phyloP scores from a whole-genome alignment of 306 rosid genomes.

The Cicer yamashitae region DNA sequence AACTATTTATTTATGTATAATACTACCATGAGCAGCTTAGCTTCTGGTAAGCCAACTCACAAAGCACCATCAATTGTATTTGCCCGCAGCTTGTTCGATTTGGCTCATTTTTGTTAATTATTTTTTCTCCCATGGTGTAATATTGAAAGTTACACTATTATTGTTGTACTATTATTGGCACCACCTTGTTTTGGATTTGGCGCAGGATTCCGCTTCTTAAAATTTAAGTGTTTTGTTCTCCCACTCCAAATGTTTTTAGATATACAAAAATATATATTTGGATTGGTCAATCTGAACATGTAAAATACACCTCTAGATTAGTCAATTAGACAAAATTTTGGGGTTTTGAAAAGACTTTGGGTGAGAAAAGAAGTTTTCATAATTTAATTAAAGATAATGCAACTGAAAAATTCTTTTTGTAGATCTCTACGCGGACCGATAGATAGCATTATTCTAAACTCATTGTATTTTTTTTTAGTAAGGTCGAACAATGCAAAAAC shows the following conservation, averaged over 20 bases:
- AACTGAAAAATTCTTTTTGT: background rate
- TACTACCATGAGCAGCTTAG: slow-evolving; percentile 5
- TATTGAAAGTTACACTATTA: slow-evolving; percentile 21
- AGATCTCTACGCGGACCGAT: background rate
- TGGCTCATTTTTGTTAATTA: slow-evolving; percentile 39
- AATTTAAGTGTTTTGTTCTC: background rate
- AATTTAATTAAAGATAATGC: background rate
- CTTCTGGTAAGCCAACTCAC: slow-evolving; percentile 25
- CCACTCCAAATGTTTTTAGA: too few species aligned
- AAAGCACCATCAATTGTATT: slow-evolving; percentile 33
- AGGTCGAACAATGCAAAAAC: background rate
- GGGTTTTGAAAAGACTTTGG: too few species aligned
- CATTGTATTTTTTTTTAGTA: background rate
- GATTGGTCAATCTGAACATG: too few species aligned
- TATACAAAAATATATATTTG: too few species aligned
- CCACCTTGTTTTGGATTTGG: slow-evolving; percentile 8
- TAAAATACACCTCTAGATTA: too few species aligned
- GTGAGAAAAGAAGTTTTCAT: too few species aligned
- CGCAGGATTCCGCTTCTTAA: background rate
- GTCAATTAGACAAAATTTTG: too few species aligned
- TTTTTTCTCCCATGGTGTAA: slow-evolving; percentile 26
- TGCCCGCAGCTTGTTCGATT: slow-evolving; percentile 4
- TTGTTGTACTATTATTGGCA: background rate
- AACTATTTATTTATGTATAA: slow-evolving; percentile 11
- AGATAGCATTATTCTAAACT: background rate